Base-by-base conservation (phyloP, 768 basidiomycete genomes). In the Psilocybe tampanensis region DNA sequence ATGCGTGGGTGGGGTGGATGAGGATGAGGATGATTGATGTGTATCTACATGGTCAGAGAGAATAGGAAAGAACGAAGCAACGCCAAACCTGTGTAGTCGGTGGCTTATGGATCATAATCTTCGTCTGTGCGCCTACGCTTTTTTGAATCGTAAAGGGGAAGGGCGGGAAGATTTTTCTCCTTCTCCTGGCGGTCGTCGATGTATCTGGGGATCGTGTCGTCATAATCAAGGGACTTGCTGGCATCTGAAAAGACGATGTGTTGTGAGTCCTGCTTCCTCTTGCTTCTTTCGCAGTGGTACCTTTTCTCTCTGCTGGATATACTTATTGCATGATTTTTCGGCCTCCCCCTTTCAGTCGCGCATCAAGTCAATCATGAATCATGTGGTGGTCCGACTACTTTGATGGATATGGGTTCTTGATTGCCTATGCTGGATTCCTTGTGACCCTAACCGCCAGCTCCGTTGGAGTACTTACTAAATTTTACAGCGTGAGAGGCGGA, bases 171-270 rank as follows among this genome's bases (percentile, higher is more conserved):
- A 2, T 13, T 7, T 24, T 60, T 60, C 11, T 13, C 13, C 24
- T 55, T 60, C 15, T 55, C 41, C 18, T 15, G 26, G 32, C 39
- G 17, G 23, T 39, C 23, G 21, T 54, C 55, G 43, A 56, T 47
- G 41, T 58, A 58, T 15, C 47, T 22, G 48, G 58, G 47, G n/a
- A 47, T 26, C 2, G 36, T 39, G 36, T 39, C 36, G 12, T 54
- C 47, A 5, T 52, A 51, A 7, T 59, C 58, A 17, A 54, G 26
- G 17, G 52, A 55, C 21, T 33, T 18, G 19, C 50, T 54, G 22
- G n/a, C 39, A n/a, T 55, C 54, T 9, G 58, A 54, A 29, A 60
- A n/a, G n/a, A n/a, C n/a, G n/a, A n/a, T n/a, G n/a, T n/a, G n/a
- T n/a, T n/a, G n/a, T n/a, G n/a, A n/a, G n/a, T n/a, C n/a, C 29